Conservation (phyloP, 2,329 filamentous ascomycete genomes). For the Coniochaeta hoffmannii region DNA sequence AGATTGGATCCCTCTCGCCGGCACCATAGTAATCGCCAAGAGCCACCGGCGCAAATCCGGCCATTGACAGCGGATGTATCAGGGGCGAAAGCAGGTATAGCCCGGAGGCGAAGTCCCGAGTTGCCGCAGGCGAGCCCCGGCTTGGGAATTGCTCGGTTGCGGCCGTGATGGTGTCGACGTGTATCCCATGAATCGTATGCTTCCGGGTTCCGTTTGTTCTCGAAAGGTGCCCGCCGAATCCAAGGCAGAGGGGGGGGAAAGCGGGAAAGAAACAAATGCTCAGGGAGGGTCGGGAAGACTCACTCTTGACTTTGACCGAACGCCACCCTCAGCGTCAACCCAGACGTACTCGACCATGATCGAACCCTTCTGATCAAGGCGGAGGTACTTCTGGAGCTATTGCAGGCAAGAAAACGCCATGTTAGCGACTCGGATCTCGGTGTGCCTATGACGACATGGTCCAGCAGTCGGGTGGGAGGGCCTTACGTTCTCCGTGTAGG, state of each 20-base stretch:
- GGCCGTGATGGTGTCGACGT: too few species aligned
- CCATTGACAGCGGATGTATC: too few species aligned
- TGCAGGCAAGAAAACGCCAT: constrained; percentile 10
- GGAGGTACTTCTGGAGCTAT: constrained; percentile 87
- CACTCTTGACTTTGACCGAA: constrained; percentile 95
- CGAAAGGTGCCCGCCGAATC: too few species aligned
- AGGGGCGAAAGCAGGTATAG: too few species aligned
- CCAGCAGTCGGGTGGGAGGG: background rate
- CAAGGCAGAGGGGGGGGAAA: background rate
- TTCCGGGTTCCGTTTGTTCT: background rate
- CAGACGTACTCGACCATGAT: constrained; percentile 97
- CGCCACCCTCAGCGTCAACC: constrained; percentile 77
- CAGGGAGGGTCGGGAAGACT: constrained; percentile 30
- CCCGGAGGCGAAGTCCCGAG: too few species aligned
- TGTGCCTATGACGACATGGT: background rate
- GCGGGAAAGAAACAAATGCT: background rate
- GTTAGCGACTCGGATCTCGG: background rate
- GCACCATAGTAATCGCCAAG: background rate
- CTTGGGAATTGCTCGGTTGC: too few species aligned
- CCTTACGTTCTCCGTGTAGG: constrained; percentile 2
- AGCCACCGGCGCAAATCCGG: background rate
- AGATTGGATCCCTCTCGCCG: too few species aligned
- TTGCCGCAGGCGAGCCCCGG: too few species aligned
- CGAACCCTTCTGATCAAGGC: constrained; percentile 79
- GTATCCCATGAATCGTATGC: background rate